Base-by-base conservation (phyloP, 2,329 filamentous ascomycete genomes). In the Pseudogymnoascus sp. region DNA sequence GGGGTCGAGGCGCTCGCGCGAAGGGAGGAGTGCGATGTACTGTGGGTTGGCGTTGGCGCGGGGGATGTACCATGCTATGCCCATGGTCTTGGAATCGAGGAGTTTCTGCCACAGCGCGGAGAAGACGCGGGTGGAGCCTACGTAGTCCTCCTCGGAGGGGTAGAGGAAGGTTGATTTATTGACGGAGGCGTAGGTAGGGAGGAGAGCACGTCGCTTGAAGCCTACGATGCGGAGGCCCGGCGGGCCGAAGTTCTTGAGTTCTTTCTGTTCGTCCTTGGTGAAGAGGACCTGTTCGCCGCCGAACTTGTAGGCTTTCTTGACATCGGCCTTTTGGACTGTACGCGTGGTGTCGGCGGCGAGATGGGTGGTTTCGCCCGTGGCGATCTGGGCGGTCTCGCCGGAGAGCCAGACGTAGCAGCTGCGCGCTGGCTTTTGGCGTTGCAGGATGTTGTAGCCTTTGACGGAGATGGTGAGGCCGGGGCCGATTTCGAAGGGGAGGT, bases 271-370 rank as follows among this genome's bases (percentile, higher is more conserved):
- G 35, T 97, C 92, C 0, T 87, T 83, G 0, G 87, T 87, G 73
- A 99, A 99, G 58, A 88, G 83, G 55, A 99, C 85, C 58, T 91
- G 91, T 67, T 96, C 91, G 39, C 91, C 92, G 10, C 93, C 94
- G 71, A 97, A 97, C 69, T 94, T 97, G 79, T 94, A 99, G 0
- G 93, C 94, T 74, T 94, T 97, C 63, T 89, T 89, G 17, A 95
- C 84, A 69, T 97, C 92, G 2, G 77, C 77, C 68, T 92, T 92
- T 65, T 95, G 88, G 0, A 97, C 85, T 0, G 85, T 84, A 38
- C 87, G 82, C 2, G 88, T 84, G 15, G 86, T 92, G 68, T 95
- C 91, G 64, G 91, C 89, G 3, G 91, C 88, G 62, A 92, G 81
- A 62, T 87, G 84, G 1, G 85, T 87, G 0, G 90, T 94, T 68